Evolutionary conservation across 192 early-diverging fungal species (phyloP), one percentile per base, ranked within the genome.

Genomic region (Phlyctochytrium bullatum): DNA sequence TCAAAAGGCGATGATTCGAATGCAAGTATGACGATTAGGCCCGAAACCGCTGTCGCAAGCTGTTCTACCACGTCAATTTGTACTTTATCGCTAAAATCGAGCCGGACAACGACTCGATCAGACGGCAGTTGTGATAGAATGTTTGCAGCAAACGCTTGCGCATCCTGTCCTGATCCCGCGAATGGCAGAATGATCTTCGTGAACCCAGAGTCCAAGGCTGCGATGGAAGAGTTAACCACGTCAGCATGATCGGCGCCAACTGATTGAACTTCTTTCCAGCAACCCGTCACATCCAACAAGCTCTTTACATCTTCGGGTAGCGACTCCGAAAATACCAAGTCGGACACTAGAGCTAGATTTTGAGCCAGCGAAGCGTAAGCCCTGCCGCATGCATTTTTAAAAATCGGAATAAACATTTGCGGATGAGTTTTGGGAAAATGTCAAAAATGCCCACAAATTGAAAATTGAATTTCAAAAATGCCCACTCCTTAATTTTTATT

Each of bases 151-250:
- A 67, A 67, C 28, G 30, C 25, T 2, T 10, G 6, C 12, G 16
- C 54, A 6, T 14, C 16, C 20, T 25, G 10, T 10, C 12, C 12
- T 25, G 54, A 27, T 20, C 34, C n/a, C 63, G 40, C 34, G 25
- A 66, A 34, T 25, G 28, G 27, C 14, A 51, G 27, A 34, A 67
- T 34, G 61, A 66, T 34, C 65, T 67, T 67, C 3, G 65, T 67
- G 66, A 36, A 2, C 66, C 40, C 34, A 30, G 31, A 34, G 34
- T 67, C 65, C 31, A 68, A 10, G 36, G 40, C n/a, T 32, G n/a
- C 31, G 31, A 67, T 57, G 54, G 54, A 14, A 25, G 20, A 28
- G 12, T 10, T 57, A 10, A 57, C 54, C 4, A 25, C 54, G 4
- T 57, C 27, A 25, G 10, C 54, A 14, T 57, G 54, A 20, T 47